phyloP scores from a whole-genome alignment of 2,329 filamentous ascomycete species.

The Zymoseptoria crescenta region DNA sequence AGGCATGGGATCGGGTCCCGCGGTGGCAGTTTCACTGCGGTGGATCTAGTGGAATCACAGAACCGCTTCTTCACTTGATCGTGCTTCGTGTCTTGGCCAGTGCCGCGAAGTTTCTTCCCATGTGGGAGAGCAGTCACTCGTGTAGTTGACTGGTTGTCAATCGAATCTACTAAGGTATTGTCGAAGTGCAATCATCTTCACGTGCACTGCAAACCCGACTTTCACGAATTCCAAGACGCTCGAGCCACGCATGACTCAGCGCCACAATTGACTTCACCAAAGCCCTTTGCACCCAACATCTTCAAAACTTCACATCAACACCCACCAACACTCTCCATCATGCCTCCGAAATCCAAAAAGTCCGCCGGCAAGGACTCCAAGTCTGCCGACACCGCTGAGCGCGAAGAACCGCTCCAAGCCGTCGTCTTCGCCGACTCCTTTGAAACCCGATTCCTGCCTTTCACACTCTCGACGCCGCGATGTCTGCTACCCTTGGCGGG shows the following conservation, averaged over 20 bases:
- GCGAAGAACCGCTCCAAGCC: conserved; percentile 56
- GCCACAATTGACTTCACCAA: background rate
- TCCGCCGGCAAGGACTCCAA: conserved; percentile 33
- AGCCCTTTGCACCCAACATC: background rate
- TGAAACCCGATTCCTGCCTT: conserved; percentile 82
- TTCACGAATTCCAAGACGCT: no score
- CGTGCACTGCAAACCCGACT: no score
- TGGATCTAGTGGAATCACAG: background rate
- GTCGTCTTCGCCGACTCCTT: conserved; percentile 87
- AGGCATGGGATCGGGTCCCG: background rate
- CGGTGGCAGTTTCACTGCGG: background rate
- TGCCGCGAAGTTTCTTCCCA: background rate
- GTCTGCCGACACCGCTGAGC: conserved; percentile 45
- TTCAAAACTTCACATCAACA: background rate
- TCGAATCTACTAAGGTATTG: no score
- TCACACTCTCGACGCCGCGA: conserved; percentile 82
- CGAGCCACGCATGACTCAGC: background rate
- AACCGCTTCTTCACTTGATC: background rate
- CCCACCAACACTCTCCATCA: conserved; percentile 20
- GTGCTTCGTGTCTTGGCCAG: background rate
- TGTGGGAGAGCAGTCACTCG: no score
- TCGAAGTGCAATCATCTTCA: no score
- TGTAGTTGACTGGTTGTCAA: no score
- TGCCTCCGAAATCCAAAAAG: conserved; percentile 45
- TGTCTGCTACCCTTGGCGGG: conserved; percentile 91